Conservation (phyloP, 2,329 filamentous ascomycete species). For the Paecilomyces niveus region DNA sequence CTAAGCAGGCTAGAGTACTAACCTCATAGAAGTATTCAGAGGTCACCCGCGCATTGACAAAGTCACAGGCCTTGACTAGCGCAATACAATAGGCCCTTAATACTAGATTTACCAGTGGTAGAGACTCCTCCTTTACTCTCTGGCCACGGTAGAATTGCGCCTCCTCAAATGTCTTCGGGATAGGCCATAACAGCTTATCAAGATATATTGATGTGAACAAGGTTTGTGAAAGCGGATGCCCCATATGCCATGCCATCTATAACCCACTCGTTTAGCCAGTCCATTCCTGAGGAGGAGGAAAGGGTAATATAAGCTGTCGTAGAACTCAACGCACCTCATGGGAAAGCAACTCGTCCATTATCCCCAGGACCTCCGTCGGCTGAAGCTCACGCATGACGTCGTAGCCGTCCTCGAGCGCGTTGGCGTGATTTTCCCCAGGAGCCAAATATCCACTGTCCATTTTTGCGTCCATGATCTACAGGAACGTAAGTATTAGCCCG, state of each 20-base stretch:
- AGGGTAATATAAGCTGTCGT: not conserved
- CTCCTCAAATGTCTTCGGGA: conserved; percentile 56
- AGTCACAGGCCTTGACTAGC: conserved; percentile 73
- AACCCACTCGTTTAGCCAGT: not conserved
- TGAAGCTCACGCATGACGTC: conserved; percentile 61
- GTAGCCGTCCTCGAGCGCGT: conserved; percentile 72
- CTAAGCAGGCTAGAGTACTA: conserved; percentile 15
- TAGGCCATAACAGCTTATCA: conserved; percentile 69
- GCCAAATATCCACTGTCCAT: conserved; percentile 91
- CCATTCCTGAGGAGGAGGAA: conserved; percentile 2
- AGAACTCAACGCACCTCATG: conserved; percentile 59
- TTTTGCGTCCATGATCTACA: conserved; percentile 94
- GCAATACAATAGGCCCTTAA: conserved; percentile 81
- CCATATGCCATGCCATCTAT: conserved; percentile 92
- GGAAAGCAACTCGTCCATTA: conserved; percentile 88
- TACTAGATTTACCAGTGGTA: conserved; percentile 52
- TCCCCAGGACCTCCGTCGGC: conserved; percentile 76
- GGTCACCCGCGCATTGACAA: conserved; percentile 69
- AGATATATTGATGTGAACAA: conserved; percentile 89
- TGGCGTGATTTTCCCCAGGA: conserved; percentile 53
- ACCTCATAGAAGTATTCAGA: conserved; percentile 89
- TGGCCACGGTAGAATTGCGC: conserved; percentile 50
- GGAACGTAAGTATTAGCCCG: not conserved
- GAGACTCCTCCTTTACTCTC: conserved; percentile 13
- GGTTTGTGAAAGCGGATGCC: conserved; percentile 92